Evolutionary conservation across 257 asterid species (phyloP).

Genomic region (Przewalskia tangutica): DNA sequence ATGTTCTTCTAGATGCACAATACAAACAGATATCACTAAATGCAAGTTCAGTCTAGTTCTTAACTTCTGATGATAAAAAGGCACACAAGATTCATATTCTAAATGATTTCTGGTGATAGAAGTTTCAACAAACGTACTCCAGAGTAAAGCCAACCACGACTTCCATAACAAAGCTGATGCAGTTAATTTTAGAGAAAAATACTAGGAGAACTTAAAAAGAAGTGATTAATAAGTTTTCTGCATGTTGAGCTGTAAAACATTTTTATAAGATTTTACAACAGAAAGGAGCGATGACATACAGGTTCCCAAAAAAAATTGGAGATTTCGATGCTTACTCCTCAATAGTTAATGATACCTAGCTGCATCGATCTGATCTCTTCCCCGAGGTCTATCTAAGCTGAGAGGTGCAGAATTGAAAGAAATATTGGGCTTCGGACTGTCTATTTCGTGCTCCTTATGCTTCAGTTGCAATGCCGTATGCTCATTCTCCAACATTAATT

Average conservation of each 20-base stretch:
- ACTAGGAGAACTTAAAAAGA: background rate
- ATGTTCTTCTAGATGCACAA: background rate
- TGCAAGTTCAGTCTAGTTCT: background rate
- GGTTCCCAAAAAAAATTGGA: background rate
- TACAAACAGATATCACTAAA: background rate
- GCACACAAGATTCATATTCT: background rate
- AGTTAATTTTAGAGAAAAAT: background rate
- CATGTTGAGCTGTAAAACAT: background rate
- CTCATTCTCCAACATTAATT: constrained; percentile 21
- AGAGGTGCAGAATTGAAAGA: constrained; percentile 7
- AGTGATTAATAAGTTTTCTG: background rate
- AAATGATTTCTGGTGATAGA: background rate
- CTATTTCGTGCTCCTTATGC: constrained; percentile 13
- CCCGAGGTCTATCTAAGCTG: constrained; percentile 8
- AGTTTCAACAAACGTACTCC: background rate
- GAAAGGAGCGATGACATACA: background rate
- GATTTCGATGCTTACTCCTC: background rate
- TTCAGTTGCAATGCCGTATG: constrained; percentile 21
- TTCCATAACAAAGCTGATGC: background rate
- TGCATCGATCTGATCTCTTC: constrained; percentile 13
- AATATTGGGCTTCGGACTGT: constrained; percentile 9
- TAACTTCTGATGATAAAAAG: background rate
- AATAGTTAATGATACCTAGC: constrained; percentile 10
- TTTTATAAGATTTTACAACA: background rate
- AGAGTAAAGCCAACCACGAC: background rate